Percentiles rank a stretch among this genome's conserved stretches.
Conservation (phyloP, 441 rosid genomes). For the Aquilaria agallochum region DNA sequence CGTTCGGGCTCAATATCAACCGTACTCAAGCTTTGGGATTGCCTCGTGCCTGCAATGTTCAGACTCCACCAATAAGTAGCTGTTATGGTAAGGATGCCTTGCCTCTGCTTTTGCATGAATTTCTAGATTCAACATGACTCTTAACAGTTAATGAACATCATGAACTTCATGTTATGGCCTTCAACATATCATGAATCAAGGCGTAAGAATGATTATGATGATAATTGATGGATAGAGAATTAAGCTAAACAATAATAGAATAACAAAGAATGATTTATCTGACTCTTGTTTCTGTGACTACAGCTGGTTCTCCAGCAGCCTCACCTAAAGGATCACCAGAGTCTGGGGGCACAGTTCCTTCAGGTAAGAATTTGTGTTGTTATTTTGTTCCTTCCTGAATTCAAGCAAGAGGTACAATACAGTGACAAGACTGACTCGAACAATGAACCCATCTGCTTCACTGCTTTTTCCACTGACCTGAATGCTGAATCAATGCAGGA, state of each 20-base stretch:
- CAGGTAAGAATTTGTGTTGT: constrained; percentile 31
- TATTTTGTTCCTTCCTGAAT: too few relatives aligned
- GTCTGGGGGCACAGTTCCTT: constrained; percentile 39
- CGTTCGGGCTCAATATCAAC: constrained; percentile 67
- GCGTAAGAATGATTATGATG: too few relatives aligned
- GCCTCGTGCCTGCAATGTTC: constrained; percentile 76
- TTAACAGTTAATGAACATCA: background rate
- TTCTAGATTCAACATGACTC: too few relatives aligned
- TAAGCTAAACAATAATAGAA: background rate
- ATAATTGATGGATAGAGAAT: background rate
- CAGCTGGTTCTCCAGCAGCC: constrained; percentile 70
- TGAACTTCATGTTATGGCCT: background rate
- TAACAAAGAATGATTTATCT: too few relatives aligned
- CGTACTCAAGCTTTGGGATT: constrained; percentile 76
- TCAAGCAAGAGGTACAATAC: background rate
- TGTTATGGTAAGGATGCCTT: constrained; percentile 59
- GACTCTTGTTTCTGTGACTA: background rate
- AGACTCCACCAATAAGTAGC: constrained; percentile 70
- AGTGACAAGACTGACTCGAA: background rate
- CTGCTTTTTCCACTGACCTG: background rate
- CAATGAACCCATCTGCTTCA: background rate
- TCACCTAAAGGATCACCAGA: constrained; percentile 66
- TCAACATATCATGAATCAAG: too few relatives aligned
- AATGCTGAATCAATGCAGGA: constrained; percentile 28
- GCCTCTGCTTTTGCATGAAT: too few relatives aligned